Evolutionary conservation across 2,329 filamentous ascomycete genomes (phyloP), one percentile per base, ranked within the genome.

Genomic region (Lecanosticta acicola): DNA sequence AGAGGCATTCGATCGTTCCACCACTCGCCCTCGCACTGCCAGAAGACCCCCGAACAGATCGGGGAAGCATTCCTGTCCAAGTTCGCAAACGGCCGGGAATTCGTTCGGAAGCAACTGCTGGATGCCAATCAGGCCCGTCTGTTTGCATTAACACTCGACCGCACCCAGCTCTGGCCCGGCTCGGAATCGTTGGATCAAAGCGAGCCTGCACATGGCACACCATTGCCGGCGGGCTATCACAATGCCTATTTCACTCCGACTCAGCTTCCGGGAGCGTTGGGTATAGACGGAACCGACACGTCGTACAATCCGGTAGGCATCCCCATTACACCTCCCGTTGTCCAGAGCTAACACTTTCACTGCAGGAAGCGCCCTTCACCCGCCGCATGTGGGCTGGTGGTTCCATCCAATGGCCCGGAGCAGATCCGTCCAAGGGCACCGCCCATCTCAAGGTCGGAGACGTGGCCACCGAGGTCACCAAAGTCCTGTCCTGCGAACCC

Each of bases 361-460:
- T 9, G 1, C 20, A 46, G 45, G 38, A 49, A 33, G 32, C 46
- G 19, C 49, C 49, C 4, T 52, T 45, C 33, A 52, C 49, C 19
- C 43, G 49, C 10, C 38, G 49, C 14, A 52, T 52, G 49, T 52
- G 49, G 49, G 49, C 49, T 1, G 49, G 49, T 4, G 49, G 49
- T 11, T 39, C 37, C 2, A 32, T 52, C 14, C 14, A 39, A 13
- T 52, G 49, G 49, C 40, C 42, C 4, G 42, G 46, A 4, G 42
- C 42, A 24, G 43, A 43, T 39, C 45, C 43, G 1, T 41, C 13
- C 11, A 24, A 16, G 4, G 18, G 13, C 8, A 14, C 29, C 18
- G 32, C 42, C 29, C 38, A 49, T 18, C 43, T 52, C 1, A 41
- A 38, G 21, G 32, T 49, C 16, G 49, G 49, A 20, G 35, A 43